A percentile compares a stretch with the other conserved stretches of the same genome.
phyloP scores from a whole-genome alignment of 352 stramenopile genomes.

The Phytophthora fragariaefolia region DNA sequence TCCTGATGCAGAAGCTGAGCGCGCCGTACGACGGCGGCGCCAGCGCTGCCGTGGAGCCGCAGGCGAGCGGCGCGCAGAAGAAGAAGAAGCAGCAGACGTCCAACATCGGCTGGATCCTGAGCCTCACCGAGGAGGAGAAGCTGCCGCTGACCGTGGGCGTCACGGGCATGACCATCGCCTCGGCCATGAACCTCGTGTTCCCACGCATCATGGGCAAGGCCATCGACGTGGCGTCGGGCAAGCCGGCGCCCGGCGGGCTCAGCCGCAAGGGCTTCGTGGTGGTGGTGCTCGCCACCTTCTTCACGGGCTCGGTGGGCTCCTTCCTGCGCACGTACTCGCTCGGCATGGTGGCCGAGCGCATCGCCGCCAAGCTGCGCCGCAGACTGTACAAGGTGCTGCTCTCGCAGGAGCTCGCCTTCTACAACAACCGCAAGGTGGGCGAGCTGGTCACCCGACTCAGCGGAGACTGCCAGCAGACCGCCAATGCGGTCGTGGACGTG shows the following conservation, averaged over 20 bases:
- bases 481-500: conserved; percentile 88
- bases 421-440: conserved; percentile 79
- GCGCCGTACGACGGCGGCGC: conserved; percentile 38
- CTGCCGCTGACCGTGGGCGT: conserved; percentile 70
- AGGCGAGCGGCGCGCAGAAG: background rate
- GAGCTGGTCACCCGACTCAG: conserved; percentile 88
- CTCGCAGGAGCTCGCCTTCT: conserved; percentile 87
- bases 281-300: conserved; percentile 86
- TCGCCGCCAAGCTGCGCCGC: conserved; percentile 80
- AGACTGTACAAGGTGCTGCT: conserved; percentile 81
- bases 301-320: conserved; percentile 83
- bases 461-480: conserved; percentile 90
- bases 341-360: conserved; percentile 87
- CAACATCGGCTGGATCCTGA: conserved; percentile 73
- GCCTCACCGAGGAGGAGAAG: conserved; percentile 74
- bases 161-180: conserved; percentile 84
- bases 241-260: conserved; percentile 67
- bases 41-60: conserved; percentile 10
- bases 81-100: conserved; percentile 37
- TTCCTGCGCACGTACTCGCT: conserved; percentile 91
- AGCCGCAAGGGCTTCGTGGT: conserved; percentile 89
- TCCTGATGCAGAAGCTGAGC: conserved; percentile 71
- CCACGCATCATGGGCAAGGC: conserved; percentile 91
- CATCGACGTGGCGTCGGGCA: conserved; percentile 84
- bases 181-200: conserved; percentile 90